phyloP scores from a whole-genome alignment of 257 asterid species.

The Salvia rosmarinus region DNA sequence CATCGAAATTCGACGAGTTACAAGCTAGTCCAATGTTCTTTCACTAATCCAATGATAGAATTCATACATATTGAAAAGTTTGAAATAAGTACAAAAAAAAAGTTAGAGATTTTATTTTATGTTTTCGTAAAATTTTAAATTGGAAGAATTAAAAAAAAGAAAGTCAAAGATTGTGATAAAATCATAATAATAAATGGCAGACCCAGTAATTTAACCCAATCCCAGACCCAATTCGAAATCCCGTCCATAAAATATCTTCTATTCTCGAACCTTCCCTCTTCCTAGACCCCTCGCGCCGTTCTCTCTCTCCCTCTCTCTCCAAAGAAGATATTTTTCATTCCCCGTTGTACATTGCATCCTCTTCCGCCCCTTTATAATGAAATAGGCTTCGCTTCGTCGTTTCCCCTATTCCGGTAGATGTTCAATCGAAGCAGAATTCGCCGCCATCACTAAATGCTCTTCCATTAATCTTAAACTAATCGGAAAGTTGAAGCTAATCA shows the following conservation, averaged over 20 bases:
- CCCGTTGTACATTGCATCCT: conserved; percentile 10
- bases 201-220: conserved; percentile 16
- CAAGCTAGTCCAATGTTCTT: too few species aligned
- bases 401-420: conserved; percentile 10
- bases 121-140: too few species aligned
- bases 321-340: conserved; percentile 43
- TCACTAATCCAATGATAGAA: too few species aligned
- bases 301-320: neutral
- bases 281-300: neutral
- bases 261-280: conserved; percentile 61
- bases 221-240: conserved; percentile 26
- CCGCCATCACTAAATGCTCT: conserved; percentile 16
- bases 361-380: conserved; percentile 16
- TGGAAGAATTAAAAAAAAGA: too few species aligned
- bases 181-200: conserved; percentile 41
- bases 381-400: neutral
- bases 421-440: conserved; percentile 11
- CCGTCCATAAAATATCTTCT: conserved; percentile 53
- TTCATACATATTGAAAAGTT: too few species aligned
- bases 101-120: too few species aligned
- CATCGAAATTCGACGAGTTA: too few species aligned
- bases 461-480: conserved; percentile 3
- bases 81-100: too few species aligned
- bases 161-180: too few species aligned
- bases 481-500: conserved; percentile 2